Evolutionary conservation across 139 green algal species (phyloP), one percentile per base, ranked within the genome.

Genomic region (Pleodorina starrii): DNA sequence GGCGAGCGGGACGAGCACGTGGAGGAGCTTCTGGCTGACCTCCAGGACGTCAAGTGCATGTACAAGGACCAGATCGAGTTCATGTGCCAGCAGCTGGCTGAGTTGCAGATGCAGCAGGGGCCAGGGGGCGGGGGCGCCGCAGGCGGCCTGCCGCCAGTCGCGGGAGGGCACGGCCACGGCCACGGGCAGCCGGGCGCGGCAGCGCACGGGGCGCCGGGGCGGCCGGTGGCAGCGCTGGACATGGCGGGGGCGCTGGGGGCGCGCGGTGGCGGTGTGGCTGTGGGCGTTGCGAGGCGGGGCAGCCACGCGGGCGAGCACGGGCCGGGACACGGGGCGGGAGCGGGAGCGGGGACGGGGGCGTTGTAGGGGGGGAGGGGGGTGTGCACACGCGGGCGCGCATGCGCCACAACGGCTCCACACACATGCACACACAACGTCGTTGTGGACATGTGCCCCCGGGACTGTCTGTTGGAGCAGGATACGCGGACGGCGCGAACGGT

Each of bases 31-130:
- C 72, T 82, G 17, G 94, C 92, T 0, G 97, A 99, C 84, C 82
- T 99, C 51, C 42, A 90, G 59, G 97, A 99, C 89, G 91, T 98
- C n/a, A 97, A 97, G 88, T 42, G 91, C 72, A 81, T 97, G 85
- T 99, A 98, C 90, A 92, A 94, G 46, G 93, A 97, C 23, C 97
- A 99, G 92, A 95, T 99, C 29, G 94, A 98, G 68, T 94, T 95
- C 68, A 91, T 98, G 79, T 74, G 94, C 14, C 85, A 87, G 54
- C 90, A 96, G 84, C 85, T 97, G 36, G 89, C 74, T 73, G 59
- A 90, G 79, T 68, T 94, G 57, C 90, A 86, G 72, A 75, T 21
- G 7, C 54, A 32, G 54, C 54, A 66, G 27, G 48, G 42, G 38
- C 42, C 68, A 82, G 23, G 54, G 6, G 35, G 36, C 1, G 17